A percentile compares a stretch with the other conserved stretches of the same genome.
These are phyloP conservation scores for Trypanosoma brucei DNA, from an alignment of 208 protist species.

Conservation along the genomic window DNA sequence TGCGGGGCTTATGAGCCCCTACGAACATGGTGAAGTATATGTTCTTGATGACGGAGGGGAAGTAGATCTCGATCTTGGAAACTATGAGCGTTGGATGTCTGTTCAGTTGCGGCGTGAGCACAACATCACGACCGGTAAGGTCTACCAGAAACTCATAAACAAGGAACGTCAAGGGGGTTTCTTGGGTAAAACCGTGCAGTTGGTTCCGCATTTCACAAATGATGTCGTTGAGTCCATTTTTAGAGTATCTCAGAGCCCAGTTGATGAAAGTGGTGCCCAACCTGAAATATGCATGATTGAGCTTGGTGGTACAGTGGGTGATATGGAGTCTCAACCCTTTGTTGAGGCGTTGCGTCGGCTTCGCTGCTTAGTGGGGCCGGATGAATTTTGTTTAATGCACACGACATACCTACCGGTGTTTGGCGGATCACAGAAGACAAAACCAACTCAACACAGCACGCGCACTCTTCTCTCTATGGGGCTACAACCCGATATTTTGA, in stretches of 20 bases:
- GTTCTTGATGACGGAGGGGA: constrained; percentile 98
- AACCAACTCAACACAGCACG: constrained; percentile 98
- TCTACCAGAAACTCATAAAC: constrained; percentile 95
- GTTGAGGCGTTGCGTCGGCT: constrained; percentile 96
- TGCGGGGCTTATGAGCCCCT: constrained; percentile 92
- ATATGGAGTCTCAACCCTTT: constrained; percentile 99
- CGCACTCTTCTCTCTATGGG: constrained; percentile 94
- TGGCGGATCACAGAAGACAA: constrained; percentile 98
- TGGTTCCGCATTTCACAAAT: constrained; percentile 93
- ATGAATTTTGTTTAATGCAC: constrained; percentile 88
- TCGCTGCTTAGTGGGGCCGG: constrained; percentile 68
- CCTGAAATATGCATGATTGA: constrained; percentile 98
- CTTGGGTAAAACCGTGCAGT: constrained; percentile 99
- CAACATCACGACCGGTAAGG: constrained; percentile 99
- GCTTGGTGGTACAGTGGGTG: constrained; percentile 97
- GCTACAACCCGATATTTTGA: constrained; percentile 97
- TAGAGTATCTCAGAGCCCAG: constrained; percentile 82
- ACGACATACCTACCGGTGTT: constrained; percentile 89
- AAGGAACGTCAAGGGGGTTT: constrained; percentile 97
- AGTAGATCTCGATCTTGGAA: constrained; percentile 97
- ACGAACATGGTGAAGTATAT: constrained; percentile 98
- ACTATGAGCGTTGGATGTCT: constrained; percentile 99
- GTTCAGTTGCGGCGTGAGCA: constrained; percentile 93
- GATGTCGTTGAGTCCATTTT: constrained; percentile 89
- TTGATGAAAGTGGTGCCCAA: constrained; percentile 59